Evolutionary conservation across 1,139 yeast species (phyloP).

Genomic region (Kluyveromyces marxianus): DNA sequence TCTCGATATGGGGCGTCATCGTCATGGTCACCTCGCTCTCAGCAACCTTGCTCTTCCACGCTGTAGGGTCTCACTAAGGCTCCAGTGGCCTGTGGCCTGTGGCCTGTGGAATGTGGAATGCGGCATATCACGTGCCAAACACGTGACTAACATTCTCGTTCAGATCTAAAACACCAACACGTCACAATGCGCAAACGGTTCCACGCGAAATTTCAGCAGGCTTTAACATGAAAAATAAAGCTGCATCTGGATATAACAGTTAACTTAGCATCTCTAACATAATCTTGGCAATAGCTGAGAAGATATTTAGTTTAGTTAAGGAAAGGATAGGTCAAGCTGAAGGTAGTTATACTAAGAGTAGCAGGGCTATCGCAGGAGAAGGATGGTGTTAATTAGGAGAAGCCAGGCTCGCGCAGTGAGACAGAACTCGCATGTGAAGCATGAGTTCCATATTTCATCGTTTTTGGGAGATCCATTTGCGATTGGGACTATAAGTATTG

Average conservation of each 20-base stretch:
- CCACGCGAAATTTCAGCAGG: too few relatives aligned
- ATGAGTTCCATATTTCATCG: conserved; percentile 38
- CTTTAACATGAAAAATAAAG: too few relatives aligned
- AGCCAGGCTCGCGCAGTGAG: conserved; percentile 21
- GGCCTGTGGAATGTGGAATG: too few relatives aligned
- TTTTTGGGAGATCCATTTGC: conserved; percentile 66
- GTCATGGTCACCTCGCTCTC: conserved; percentile 76
- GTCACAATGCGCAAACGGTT: too few relatives aligned
- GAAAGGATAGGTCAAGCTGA: too few relatives aligned
- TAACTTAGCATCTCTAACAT: too few relatives aligned
- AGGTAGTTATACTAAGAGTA: too few relatives aligned
- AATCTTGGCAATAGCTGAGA: too few relatives aligned
- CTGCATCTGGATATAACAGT: too few relatives aligned
- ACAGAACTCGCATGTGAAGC: conserved; percentile 17
- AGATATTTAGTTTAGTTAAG: too few relatives aligned
- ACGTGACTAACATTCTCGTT: background rate
- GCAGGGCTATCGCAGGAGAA: background rate
- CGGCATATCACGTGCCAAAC: background rate
- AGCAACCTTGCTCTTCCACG: conserved; percentile 63
- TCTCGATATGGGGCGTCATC: conserved; percentile 66
- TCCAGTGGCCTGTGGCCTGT: background rate
- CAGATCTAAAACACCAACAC: too few relatives aligned
- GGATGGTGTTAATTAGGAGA: conserved; percentile 16
- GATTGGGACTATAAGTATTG: conserved; percentile 54
- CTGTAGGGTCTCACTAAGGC: conserved; percentile 28